These are phyloP conservation scores for Lodderomyces oxycetoniae DNA, from an alignment of 1,139 yeast species.

Conservation along the genomic window DNA sequence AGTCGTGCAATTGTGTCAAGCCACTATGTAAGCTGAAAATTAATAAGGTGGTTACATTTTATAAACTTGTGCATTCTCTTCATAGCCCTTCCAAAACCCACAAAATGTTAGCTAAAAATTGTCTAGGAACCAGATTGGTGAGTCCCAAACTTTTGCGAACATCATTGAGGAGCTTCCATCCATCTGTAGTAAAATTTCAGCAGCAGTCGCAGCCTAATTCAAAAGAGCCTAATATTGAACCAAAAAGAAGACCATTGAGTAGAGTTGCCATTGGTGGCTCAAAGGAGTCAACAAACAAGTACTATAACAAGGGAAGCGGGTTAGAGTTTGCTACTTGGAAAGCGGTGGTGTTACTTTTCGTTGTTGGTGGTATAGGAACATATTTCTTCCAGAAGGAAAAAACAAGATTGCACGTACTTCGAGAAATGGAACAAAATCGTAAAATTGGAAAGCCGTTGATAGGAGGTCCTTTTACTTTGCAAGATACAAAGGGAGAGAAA, in stretches of 20 bases:
- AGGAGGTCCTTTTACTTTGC: conserved; percentile 80
- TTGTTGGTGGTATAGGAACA: conserved; percentile 67
- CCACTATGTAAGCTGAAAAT: too few relatives aligned
- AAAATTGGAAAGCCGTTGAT: conserved; percentile 89
- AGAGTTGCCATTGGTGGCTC: conserved; percentile 47
- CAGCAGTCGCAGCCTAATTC: conserved; percentile 3
- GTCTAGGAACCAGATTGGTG: too few relatives aligned
- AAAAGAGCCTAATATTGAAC: conserved; percentile 1
- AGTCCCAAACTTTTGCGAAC: too few relatives aligned
- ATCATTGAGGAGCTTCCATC: too few relatives aligned
- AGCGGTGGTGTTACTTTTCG: conserved; percentile 61
- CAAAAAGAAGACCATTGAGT: conserved; percentile 40
- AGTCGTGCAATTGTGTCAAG: too few relatives aligned
- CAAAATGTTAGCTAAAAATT: too few relatives aligned
- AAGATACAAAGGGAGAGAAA: conserved; percentile 62
- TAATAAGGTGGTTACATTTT: too few relatives aligned
- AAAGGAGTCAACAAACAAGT: conserved; percentile 19
- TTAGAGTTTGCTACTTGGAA: conserved; percentile 82
- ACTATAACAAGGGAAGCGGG: conserved; percentile 27
- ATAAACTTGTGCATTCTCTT: too few relatives aligned
- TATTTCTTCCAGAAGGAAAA: conserved; percentile 69
- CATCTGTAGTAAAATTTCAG: too few relatives aligned
- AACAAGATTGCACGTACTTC: conserved; percentile 65
- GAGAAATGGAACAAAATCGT: conserved; percentile 77
- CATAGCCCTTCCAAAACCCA: too few relatives aligned